Evolutionary conservation across 2,329 filamentous ascomycete genomes (phyloP).

Genomic region (Drechslerella stenobrocha): DNA sequence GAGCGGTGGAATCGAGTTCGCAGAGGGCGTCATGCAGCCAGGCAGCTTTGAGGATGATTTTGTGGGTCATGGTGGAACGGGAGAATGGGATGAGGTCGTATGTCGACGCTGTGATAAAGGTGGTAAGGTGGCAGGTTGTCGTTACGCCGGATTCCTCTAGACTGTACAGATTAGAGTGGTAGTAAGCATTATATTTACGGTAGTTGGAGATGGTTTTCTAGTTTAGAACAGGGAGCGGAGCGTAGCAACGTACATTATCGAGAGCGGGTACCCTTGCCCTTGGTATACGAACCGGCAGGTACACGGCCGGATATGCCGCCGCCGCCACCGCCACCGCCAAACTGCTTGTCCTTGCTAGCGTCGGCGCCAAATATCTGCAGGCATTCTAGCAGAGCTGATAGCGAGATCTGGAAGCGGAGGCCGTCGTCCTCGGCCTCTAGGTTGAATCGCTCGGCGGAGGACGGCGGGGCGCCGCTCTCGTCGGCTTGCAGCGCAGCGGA

Average conservation of each 20-base stretch:
- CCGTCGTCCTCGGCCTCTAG: conserved; percentile 55
- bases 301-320: conserved; percentile 61
- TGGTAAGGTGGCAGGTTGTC: conserved; percentile 85
- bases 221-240: not conserved
- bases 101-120: conserved; percentile 73
- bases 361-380: conserved; percentile 91
- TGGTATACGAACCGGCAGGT: conserved; percentile 82
- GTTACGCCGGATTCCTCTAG: conserved; percentile 84
- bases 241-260: conserved; percentile 63
- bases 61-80: conserved; percentile 76
- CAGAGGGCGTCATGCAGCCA: conserved; percentile 61
- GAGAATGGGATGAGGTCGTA: conserved; percentile 85
- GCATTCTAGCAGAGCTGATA: conserved; percentile 85
- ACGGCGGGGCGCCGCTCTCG: conserved; percentile 56
- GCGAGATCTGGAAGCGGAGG: conserved; percentile 75
- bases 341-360: conserved; percentile 56
- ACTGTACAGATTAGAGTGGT: conserved; percentile 18
- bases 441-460: conserved; percentile 50
- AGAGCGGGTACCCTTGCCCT: conserved; percentile 74
- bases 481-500: conserved; percentile 9
- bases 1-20: conserved; percentile 67
- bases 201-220: not conserved
- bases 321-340: conserved; percentile 18
- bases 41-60: conserved; percentile 76
- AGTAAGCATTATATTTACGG: too few species aligned